Conservation (phyloP, 1,139 yeast genomes). For the Casaregolazyma suthepensis region DNA sequence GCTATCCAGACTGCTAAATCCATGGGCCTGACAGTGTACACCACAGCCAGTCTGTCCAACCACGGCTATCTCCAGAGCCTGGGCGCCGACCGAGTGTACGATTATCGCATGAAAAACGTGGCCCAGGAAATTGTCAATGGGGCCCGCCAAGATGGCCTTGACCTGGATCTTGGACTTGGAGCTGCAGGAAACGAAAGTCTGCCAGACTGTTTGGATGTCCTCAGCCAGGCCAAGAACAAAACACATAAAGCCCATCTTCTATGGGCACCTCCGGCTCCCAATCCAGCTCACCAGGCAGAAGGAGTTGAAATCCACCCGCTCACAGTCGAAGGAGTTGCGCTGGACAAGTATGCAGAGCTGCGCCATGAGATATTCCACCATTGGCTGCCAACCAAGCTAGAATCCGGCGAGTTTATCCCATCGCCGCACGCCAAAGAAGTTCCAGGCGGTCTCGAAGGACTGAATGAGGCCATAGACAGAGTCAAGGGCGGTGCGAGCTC, state of each 20-base stretch:
- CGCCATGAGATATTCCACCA: background rate
- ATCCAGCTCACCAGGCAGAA: background rate
- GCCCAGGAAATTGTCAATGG: conserved; percentile 39
- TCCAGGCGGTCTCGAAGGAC: background rate
- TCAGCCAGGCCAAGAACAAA: background rate
- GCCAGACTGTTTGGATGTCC: background rate
- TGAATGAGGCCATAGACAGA: background rate
- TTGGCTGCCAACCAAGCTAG: background rate
- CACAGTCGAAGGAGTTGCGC: background rate
- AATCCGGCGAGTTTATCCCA: background rate
- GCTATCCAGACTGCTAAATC: conserved; percentile 51
- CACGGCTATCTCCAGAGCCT: conserved; percentile 38
- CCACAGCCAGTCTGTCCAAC: conserved; percentile 49
- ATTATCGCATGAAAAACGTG: conserved; percentile 53
- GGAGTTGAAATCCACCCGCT: background rate
- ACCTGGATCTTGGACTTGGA: background rate
- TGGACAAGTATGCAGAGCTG: background rate
- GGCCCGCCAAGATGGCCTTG: background rate
- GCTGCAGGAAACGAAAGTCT: background rate
- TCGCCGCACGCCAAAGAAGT: background rate
- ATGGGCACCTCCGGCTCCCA: background rate
- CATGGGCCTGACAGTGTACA: conserved; percentile 48
- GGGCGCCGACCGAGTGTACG: conserved; percentile 61
- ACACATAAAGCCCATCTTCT: background rate
- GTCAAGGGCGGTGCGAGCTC: background rate